phyloP scores from a whole-genome alignment of 225 moss, liverwort and hornwort species.

The Polytrichum formosum region DNA sequence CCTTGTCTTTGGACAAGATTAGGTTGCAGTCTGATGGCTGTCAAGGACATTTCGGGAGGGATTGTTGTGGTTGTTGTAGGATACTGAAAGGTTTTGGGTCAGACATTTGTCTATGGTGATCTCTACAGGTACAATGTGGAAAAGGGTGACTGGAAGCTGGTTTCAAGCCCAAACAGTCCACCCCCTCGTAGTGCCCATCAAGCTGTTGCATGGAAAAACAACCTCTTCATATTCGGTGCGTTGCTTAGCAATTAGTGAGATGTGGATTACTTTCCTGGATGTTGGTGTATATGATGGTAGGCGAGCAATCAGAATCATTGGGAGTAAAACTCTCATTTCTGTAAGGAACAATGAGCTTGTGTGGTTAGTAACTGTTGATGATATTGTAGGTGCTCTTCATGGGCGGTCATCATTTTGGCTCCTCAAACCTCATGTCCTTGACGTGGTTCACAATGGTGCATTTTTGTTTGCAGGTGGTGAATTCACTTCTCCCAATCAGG shows the following conservation, averaged over 20 bases:
- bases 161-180: conserved; percentile 83
- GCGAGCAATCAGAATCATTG: too few relatives aligned
- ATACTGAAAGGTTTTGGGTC: conserved; percentile 35
- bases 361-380: not conserved
- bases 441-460: conserved; percentile 5
- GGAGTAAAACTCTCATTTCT: too few relatives aligned
- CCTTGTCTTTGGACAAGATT: not conserved
- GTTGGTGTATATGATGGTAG: too few relatives aligned
- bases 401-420: too few relatives aligned
- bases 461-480: conserved; percentile 59
- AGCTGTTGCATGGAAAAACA: conserved; percentile 81
- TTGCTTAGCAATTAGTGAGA: not conserved
- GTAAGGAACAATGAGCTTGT: too few relatives aligned
- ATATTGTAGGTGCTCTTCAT: too few relatives aligned
- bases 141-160: conserved; percentile 81
- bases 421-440: conserved; percentile 6
- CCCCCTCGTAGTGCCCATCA: conserved; percentile 87
- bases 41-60: not conserved
- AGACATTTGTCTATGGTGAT: conserved; percentile 87
- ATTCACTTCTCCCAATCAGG: conserved; percentile 81
- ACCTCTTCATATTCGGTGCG: conserved; percentile 70
- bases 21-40: not conserved
- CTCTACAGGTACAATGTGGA: conserved; percentile 77
- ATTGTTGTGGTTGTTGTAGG: conserved; percentile 6
- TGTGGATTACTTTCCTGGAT: not conserved